Base-by-base conservation (phyloP, 2,329 filamentous ascomycete species). In the Teratosphaeria gauchensis region DNA sequence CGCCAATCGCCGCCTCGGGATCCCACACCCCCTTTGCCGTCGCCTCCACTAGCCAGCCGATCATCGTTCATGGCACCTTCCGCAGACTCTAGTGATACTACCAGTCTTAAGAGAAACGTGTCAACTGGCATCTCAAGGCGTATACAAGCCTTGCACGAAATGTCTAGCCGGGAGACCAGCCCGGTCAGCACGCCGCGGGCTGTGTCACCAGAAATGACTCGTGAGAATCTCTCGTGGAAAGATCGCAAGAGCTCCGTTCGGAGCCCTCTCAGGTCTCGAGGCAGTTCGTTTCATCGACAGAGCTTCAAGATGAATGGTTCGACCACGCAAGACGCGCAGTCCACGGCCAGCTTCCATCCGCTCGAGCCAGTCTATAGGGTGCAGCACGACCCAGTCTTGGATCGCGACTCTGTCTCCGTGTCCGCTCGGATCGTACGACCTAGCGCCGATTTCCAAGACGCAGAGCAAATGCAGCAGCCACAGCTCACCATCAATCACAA, bases 41-140 rank as follows among this genome's bases (percentile, higher is more conserved):
- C 42, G 42, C 42, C 42, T 48, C n/a, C 42, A 6, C 19, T 21
- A 19, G n/a, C 42, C 42, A 48, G 19, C n/a, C 42, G 42, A 19
- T 48, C 42, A 8, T 48, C 42, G 5, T 48, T 48, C 5, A 21
- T 48, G 19, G 19, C 42, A 19, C 7, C n/a, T 16, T n/a, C n/a
- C n/a, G 19, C 16, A n/a, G 42, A 48, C 8, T 48, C 42, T 21
- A 21, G 42, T 11, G 42, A 48, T 21, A 16, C 42, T 11, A 48
- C 42, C 5, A 48, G 60, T 6, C 56, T 64, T 71, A 95, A 92
- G 71, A 81, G 86, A 64, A 94, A 89, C 67, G 83, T 97, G 28
- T 92, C 90, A 7, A 91, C 89, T 8, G 91, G 90, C 65, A 96
- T 99, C 61, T 95, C 92, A 2, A 90, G 92, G 72, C 87, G 94